Evolutionary conservation across 2,329 filamentous ascomycete genomes (phyloP).

Genomic region (Fusarium sp.): DNA sequence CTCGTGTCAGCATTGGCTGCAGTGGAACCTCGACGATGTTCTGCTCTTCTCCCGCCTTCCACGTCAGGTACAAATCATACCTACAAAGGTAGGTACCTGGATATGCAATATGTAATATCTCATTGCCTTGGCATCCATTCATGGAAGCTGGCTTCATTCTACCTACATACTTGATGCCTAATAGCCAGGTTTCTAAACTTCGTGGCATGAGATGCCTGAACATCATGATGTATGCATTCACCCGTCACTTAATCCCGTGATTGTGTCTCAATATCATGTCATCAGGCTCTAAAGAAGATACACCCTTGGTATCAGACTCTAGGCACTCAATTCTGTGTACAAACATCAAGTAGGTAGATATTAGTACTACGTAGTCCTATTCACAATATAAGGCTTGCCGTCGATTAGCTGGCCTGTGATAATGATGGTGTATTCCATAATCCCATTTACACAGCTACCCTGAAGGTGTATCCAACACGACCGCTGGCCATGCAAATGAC

Average conservation of each 20-base stretch:
- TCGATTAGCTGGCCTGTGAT: not conserved
- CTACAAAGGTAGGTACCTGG: not conserved
- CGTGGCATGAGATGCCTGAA: not conserved
- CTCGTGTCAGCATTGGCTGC: conserved; percentile 17
- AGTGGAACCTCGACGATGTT: conserved; percentile 13
- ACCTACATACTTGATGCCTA: conserved; percentile 8
- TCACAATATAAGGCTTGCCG: not conserved
- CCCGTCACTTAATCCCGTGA: not conserved
- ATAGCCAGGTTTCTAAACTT: not conserved
- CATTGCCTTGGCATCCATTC: conserved; percentile 27
- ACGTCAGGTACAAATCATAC: conserved; percentile 22
- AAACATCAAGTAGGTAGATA: not conserved
- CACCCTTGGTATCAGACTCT: not conserved
- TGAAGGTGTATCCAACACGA: conserved; percentile 13
- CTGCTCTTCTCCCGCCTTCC: conserved; percentile 30
- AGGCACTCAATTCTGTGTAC: not conserved
- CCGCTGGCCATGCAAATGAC: not conserved
- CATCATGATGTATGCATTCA: conserved; percentile 16
- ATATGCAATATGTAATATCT: conserved; percentile 4
- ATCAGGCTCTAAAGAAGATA: not conserved
- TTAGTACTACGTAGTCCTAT: not conserved
- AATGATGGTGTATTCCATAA: conserved; percentile 2
- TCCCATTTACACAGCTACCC: not conserved
- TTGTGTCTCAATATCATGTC: not conserved
- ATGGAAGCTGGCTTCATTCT: conserved; percentile 4